Conservation (phyloP, 108 stramenopile genomes). For the Epithemia pelagica region DNA sequence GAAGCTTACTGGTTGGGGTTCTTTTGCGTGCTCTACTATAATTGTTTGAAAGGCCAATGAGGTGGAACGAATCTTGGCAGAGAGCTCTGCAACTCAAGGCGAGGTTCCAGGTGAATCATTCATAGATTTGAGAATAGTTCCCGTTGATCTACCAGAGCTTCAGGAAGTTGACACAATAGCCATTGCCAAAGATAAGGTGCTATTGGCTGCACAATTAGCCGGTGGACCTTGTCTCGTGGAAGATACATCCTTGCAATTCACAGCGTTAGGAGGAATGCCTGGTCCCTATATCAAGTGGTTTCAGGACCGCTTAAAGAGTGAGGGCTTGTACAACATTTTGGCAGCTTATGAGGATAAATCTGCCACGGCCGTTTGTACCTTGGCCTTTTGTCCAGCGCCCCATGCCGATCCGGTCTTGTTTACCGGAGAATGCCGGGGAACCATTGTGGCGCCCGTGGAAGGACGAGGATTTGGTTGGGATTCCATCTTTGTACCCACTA, state of each 20-base stretch:
- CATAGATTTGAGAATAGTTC: conserved; percentile 63
- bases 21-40: no score
- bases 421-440: conserved; percentile 74
- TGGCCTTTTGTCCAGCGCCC: conserved; percentile 94
- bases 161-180: conserved; percentile 84
- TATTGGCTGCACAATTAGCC: conserved; percentile 80
- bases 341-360: conserved; percentile 91
- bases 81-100: conserved; percentile 28
- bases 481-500: conserved; percentile 86
- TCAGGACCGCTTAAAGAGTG: conserved; percentile 72
- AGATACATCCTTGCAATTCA: conserved; percentile 94
- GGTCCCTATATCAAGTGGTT: conserved; percentile 99
- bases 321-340: conserved; percentile 87
- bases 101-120: conserved; percentile 25
- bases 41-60: conserved; percentile 54
- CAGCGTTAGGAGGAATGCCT: conserved; percentile 95
- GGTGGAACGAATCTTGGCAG: conserved; percentile 65
- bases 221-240: conserved; percentile 90
- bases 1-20: no score
- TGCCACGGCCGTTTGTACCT: conserved; percentile 94
- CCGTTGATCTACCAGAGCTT: conserved; percentile 85
- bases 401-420: conserved; percentile 92
- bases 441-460: conserved; percentile 82
- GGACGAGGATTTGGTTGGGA: conserved; percentile 98
- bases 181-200: conserved; percentile 83